Evolutionary conservation across 768 basidiomycete genomes (phyloP).

Genomic region (Mycena latifolia): DNA sequence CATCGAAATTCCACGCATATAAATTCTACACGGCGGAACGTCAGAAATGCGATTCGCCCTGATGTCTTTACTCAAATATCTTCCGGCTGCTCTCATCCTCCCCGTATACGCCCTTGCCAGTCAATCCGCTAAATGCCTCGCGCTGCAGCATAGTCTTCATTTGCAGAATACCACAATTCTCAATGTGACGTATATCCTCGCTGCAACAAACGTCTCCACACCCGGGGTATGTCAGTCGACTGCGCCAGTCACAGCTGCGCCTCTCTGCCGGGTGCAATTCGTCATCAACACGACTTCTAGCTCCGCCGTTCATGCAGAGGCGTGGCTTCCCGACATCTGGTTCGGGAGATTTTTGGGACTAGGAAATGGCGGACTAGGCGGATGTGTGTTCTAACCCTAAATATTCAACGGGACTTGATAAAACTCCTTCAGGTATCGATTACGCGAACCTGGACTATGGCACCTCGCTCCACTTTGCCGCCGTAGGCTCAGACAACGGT

Average conservation of each 20-base stretch:
- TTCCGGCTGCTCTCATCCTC: constrained; percentile 1
- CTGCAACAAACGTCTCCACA: constrained; percentile 11
- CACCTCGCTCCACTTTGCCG: constrained; percentile 30
- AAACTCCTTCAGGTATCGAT: constrained; percentile 9
- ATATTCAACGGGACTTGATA: not conserved
- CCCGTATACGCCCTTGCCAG: not conserved
- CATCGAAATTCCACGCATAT: constrained; percentile 14
- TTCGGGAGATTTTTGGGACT: constrained; percentile 12
- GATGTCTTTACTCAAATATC: not conserved
- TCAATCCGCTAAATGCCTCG: constrained; percentile 11
- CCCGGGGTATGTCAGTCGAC: constrained; percentile 13
- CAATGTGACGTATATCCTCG: constrained; percentile 2
- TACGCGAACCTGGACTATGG: constrained; percentile 15
- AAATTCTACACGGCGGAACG: constrained; percentile 4
- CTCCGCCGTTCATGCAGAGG: constrained; percentile 20
- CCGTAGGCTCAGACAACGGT: constrained; percentile 37
- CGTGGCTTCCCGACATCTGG: constrained; percentile 20
- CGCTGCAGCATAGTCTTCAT: constrained; percentile 9
- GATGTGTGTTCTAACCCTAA: constrained; percentile 11
- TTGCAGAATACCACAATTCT: constrained; percentile 16
- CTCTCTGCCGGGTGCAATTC: constrained; percentile 15
- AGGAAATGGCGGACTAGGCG: constrained; percentile 15
- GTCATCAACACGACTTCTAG: constrained; percentile 14
- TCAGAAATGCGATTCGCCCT: constrained; percentile 7
- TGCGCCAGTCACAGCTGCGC: constrained; percentile 7